Base-by-base conservation (phyloP, 805 yeast genomes). In the Saturnispora sekii region DNA sequence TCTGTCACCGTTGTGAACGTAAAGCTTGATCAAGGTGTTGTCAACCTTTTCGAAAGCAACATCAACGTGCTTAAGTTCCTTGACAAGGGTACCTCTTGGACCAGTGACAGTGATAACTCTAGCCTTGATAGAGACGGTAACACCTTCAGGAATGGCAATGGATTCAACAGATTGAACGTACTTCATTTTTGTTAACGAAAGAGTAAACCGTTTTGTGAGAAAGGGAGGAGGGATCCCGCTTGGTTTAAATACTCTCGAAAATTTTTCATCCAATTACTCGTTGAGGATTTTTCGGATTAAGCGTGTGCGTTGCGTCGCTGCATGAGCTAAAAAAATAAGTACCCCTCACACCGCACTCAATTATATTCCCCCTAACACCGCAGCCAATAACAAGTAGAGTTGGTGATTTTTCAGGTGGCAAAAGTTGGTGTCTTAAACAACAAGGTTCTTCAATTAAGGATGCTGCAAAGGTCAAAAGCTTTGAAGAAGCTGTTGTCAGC, bases 1-100 rank as follows among this genome's bases (percentile, higher is more conserved):
- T 81, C 97, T 86, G 84, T 87, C 96, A 77, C 97, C 98, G 70
- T 90, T 87, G 83, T 84, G 94, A 59, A 93, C 96, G 61, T 88
- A 77, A 68, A 93, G 79, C 75, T 83, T 84, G 74, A 93, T 76
- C 63, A 76, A 79, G 56, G 66, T 74, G 74, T 77, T 73, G 66
- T 72, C 68, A 56, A 84, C 66, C 77, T 89, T 87, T 65, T 69
- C 61, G 83, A 93, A 90, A 60, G 96, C 82, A 61, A 93, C 95
- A 70, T 90, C 86, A 64, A 93, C 81, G 77, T 93, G 98, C 69
- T 82, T 80, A 68, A 90, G 78, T 77, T 84, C 77, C 82, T 93
- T 90, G 75, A 70, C 67, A 68, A 90, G 77, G 58, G 77, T 75
- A 74, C 98, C 98, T 78, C 97, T 89, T 76, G 98, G 98, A 61